These are phyloP conservation scores for Iris pallida DNA, from an alignment of 116 monocot species.

Conservation along the genomic window DNA sequence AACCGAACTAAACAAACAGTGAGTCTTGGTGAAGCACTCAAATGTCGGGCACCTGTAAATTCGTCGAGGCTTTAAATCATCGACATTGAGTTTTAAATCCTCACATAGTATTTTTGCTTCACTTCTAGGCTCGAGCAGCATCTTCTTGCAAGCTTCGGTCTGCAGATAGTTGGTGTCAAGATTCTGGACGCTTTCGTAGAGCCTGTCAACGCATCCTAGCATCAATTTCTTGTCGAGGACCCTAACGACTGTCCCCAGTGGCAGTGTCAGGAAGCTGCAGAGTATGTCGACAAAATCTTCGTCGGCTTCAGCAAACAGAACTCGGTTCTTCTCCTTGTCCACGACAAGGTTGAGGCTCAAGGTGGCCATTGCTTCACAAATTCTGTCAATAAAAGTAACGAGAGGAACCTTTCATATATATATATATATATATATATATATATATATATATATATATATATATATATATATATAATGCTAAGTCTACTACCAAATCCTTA, in stretches of 20 bases:
- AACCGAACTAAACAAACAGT: background rate
- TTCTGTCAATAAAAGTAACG: too few relatives aligned
- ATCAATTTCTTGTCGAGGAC: slow-evolving; percentile 10
- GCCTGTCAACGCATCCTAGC: slow-evolving; percentile 10
- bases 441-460: too few relatives aligned
- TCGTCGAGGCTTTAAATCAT: background rate
- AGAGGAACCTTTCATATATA: too few relatives aligned
- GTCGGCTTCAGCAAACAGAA: slow-evolving; percentile 20
- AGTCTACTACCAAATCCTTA: too few relatives aligned
- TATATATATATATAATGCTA: too few relatives aligned
- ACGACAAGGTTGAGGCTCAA: slow-evolving; percentile 11
- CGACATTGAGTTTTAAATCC: slow-evolving; percentile 1
- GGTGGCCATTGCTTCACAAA: background rate
- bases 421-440: too few relatives aligned
- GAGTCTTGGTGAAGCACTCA: background rate
- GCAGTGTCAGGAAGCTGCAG: slow-evolving; percentile 34
- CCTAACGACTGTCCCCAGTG: slow-evolving; percentile 18
- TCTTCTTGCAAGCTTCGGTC: slow-evolving; percentile 16
- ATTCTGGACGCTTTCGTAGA: slow-evolving; percentile 23
- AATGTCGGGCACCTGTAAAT: background rate
- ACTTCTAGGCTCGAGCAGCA: slow-evolving; percentile 20
- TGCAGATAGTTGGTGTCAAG: slow-evolving; percentile 6
- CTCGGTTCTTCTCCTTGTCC: slow-evolving; percentile 12
- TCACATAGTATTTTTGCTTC: background rate
- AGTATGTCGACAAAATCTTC: slow-evolving; percentile 23